phyloP scores from a whole-genome alignment of 768 basidiomycete genomes.

The Lenzites betulinus region DNA sequence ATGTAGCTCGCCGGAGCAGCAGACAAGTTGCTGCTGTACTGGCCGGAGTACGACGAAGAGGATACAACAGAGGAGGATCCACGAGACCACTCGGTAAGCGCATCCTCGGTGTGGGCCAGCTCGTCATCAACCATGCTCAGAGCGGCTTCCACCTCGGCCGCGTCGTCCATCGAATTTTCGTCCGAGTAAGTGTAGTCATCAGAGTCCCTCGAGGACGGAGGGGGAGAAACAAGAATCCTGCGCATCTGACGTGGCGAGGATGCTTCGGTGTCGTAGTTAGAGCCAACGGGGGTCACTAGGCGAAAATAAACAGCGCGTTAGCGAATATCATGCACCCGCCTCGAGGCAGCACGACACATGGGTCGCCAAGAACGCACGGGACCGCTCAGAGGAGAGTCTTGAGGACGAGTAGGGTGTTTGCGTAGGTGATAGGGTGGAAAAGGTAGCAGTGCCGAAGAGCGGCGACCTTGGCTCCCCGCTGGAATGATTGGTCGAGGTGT shows the following conservation, averaged over 20 bases:
- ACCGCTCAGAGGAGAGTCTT: slow-evolving; percentile 55
- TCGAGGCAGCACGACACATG: neutral
- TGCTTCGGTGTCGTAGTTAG: slow-evolving; percentile 48
- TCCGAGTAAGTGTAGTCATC: slow-evolving; percentile 65
- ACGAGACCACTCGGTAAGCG: slow-evolving; percentile 63
- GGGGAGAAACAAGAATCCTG: slow-evolving; percentile 57
- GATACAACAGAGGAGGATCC: slow-evolving; percentile 33
- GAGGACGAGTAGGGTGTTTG: slow-evolving; percentile 61
- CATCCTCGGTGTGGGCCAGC: slow-evolving; percentile 63
- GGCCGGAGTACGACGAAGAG: slow-evolving; percentile 21
- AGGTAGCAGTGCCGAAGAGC: slow-evolving; percentile 59
- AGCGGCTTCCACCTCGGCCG: slow-evolving; percentile 64
- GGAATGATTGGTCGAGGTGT: slow-evolving; percentile 34
- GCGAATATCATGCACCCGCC: neutral
- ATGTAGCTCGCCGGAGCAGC: slow-evolving; percentile 36
- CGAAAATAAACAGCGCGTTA: neutral
- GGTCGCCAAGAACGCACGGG: slow-evolving; percentile 42
- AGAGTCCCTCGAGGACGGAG: slow-evolving; percentile 45
- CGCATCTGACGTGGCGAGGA: slow-evolving; percentile 52
- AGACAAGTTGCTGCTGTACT: slow-evolving; percentile 25
- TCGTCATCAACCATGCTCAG: slow-evolving; percentile 69
- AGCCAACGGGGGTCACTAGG: slow-evolving; percentile 48
- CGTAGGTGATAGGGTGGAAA: slow-evolving; percentile 51
- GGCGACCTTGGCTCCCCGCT: slow-evolving; percentile 54
- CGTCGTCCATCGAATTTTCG: slow-evolving; percentile 48